phyloP scores from a whole-genome alignment of 1,284 basidiomycete genomes.

The Xerocomus minutiporus region DNA sequence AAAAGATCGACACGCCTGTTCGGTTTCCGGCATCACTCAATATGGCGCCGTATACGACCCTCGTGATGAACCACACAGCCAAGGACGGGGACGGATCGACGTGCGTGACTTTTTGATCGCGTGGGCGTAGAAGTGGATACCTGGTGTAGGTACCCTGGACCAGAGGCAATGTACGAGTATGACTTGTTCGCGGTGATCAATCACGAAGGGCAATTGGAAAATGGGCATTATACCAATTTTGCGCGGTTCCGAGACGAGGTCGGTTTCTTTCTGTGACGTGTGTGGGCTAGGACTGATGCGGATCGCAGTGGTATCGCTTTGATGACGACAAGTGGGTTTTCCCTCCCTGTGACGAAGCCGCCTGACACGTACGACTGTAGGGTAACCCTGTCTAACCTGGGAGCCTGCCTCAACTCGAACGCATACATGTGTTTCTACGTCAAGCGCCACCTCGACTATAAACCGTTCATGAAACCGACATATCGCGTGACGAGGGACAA shows the following conservation, averaged over 20 bases:
- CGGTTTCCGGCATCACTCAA: slow-evolving; percentile 82
- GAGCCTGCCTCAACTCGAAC: slow-evolving; percentile 59
- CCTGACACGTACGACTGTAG: slow-evolving; percentile 34
- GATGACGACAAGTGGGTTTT: slow-evolving; percentile 81
- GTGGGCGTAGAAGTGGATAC: not conserved
- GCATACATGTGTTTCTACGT: slow-evolving; percentile 95
- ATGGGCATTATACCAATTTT: slow-evolving; percentile 90
- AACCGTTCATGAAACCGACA: slow-evolving; percentile 59
- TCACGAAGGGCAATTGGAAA: slow-evolving; percentile 92
- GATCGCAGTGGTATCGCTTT: slow-evolving; percentile 82
- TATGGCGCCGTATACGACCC: slow-evolving; percentile 83
- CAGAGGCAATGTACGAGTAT: slow-evolving; percentile 78
- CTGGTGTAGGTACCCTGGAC: slow-evolving; percentile 45
- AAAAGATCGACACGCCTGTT: slow-evolving; percentile 84
- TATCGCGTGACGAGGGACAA: slow-evolving; percentile 68
- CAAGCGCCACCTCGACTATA: slow-evolving; percentile 81
- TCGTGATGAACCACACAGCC: slow-evolving; percentile 45
- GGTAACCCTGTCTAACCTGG: slow-evolving; percentile 67
- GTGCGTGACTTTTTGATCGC: slow-evolving; percentile 29
- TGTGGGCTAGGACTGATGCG: not conserved
- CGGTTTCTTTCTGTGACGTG: slow-evolving; percentile 20
- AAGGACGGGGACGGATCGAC: slow-evolving; percentile 37
- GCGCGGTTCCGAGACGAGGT: slow-evolving; percentile 75
- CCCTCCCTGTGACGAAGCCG: not conserved
- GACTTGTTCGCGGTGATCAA: slow-evolving; percentile 93